These are phyloP conservation scores for Phanerodontia chrysosporium DNA, from an alignment of 768 basidiomycete species.

Conservation along the genomic window DNA sequence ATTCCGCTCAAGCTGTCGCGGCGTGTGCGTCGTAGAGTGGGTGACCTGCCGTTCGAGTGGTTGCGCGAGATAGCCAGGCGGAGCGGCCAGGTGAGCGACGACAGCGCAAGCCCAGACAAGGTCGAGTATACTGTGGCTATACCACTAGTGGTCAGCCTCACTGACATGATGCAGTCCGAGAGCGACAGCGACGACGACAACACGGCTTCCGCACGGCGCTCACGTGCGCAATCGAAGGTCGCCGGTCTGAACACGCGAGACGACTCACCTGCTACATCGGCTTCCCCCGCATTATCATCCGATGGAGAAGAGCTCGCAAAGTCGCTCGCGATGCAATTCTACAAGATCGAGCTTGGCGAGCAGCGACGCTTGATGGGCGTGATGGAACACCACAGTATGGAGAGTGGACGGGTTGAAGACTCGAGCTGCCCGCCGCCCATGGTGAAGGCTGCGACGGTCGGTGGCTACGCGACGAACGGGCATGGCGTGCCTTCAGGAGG, in stretches of 20 bases:
- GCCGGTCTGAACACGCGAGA: slow-evolving; percentile 1
- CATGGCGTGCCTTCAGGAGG: neutral
- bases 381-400: slow-evolving; percentile 85
- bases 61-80: slow-evolving; percentile 64
- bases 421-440: neutral
- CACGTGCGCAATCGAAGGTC: slow-evolving; percentile 1
- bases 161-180: slow-evolving; percentile 6
- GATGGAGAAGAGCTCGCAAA: slow-evolving; percentile 63
- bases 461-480: neutral
- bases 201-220: neutral
- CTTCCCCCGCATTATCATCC: neutral
- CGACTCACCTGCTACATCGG: neutral
- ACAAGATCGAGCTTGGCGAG: slow-evolving; percentile 87
- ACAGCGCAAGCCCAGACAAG: neutral
- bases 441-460: neutral
- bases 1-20: slow-evolving; percentile 65
- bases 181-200: slow-evolving; percentile 16
- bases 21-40: slow-evolving; percentile 36
- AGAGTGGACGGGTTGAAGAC: slow-evolving; percentile 34
- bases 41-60: slow-evolving; percentile 79
- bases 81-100: slow-evolving; percentile 29
- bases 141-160: neutral
- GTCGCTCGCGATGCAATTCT: slow-evolving; percentile 87
- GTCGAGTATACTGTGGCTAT: slow-evolving; percentile 6
- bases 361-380: slow-evolving; percentile 84